Percentiles rank a stretch among this genome's conserved stretches.
Conservation (phyloP, 345 rosid species). For the Raphanus raphanistrum region DNA sequence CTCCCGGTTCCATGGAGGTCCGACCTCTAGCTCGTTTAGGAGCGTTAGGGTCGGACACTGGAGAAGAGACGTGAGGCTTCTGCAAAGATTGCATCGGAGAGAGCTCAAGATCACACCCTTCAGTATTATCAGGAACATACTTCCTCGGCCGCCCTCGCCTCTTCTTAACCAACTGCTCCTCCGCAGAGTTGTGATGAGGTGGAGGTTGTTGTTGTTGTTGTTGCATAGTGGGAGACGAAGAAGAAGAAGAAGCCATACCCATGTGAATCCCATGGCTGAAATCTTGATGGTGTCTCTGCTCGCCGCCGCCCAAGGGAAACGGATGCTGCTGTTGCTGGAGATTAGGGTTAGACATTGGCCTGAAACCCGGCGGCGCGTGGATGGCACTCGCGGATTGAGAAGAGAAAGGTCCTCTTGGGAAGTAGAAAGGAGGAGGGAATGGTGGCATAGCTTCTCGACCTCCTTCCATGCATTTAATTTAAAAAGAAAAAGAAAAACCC, state of each 20-base stretch:
- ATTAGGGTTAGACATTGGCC: slow-evolving; percentile 54
- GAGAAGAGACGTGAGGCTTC: slow-evolving; percentile 3
- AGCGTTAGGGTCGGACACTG: slow-evolving; percentile 46
- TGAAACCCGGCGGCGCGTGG: slow-evolving; percentile 56
- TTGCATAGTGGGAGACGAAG: slow-evolving; percentile 12
- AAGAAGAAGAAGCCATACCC: slow-evolving; percentile 42
- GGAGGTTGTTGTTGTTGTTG: neutral
- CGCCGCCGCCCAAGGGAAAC: slow-evolving; percentile 40
- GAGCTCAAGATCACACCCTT: slow-evolving; percentile 60
- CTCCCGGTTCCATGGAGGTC: slow-evolving; percentile 92
- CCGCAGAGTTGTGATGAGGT: slow-evolving; percentile 3
- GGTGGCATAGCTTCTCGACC: slow-evolving; percentile 85
- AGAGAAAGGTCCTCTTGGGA: slow-evolving; percentile 59
- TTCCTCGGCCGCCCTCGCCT: slow-evolving; percentile 95
- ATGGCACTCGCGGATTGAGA: slow-evolving; percentile 50
- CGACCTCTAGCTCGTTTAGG: slow-evolving; percentile 72
- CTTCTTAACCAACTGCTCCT: slow-evolving; percentile 51
- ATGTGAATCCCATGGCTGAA: slow-evolving; percentile 54
- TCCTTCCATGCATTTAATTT: slow-evolving; percentile 97
- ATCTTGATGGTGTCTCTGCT: slow-evolving; percentile 49
- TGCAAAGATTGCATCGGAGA: slow-evolving; percentile 46
- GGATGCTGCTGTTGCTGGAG: slow-evolving; percentile 41
- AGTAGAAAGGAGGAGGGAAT: slow-evolving; percentile 56
- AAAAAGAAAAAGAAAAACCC: slow-evolving; percentile 7
- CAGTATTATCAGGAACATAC: slow-evolving; percentile 56